phyloP scores from a whole-genome alignment of 2,329 filamentous ascomycete species.

The Fusarium sp. region DNA sequence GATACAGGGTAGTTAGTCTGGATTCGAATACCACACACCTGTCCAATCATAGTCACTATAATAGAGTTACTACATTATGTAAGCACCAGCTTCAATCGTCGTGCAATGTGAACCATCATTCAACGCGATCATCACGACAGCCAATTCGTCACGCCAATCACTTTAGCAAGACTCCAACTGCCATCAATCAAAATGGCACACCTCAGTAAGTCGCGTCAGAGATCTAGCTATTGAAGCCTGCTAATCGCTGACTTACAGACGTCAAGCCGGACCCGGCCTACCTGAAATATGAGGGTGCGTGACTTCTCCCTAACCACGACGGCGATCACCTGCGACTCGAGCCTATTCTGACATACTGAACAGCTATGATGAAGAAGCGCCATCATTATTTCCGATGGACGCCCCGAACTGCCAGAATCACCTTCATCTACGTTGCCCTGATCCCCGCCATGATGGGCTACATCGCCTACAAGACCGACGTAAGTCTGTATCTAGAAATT shows the following conservation, averaged over 20 bases:
- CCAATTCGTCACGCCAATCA: conserved; percentile 43
- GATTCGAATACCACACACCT: neutral
- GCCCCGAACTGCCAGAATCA: conserved; percentile 81
- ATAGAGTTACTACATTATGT: conserved; percentile 34
- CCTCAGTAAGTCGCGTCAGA: conserved; percentile 51
- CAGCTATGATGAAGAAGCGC: conserved; percentile 86
- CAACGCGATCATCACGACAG: conserved; percentile 45
- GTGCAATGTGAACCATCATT: conserved; percentile 32
- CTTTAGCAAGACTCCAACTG: conserved; percentile 44
- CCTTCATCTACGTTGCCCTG: conserved; percentile 80
- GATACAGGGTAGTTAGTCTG: conserved; percentile 44
- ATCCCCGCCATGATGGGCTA: conserved; percentile 80
- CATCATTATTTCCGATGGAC: conserved; percentile 98
- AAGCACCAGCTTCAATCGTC: conserved; percentile 42
- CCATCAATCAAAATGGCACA: conserved; percentile 56
- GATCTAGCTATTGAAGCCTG: conserved; percentile 2
- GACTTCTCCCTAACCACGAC: conserved; percentile 42
- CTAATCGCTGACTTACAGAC: conserved; percentile 52
- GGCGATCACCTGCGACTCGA: conserved; percentile 8
- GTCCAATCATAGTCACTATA: conserved; percentile 33
- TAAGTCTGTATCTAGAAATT: conserved; percentile 65
- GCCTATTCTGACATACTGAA: conserved; percentile 43
- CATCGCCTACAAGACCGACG: conserved; percentile 84
- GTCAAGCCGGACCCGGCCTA: conserved; percentile 60
- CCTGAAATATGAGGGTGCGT: conserved; percentile 58